Base-by-base conservation (phyloP, 306 rosid genomes). In the Sechiopsis laciniata region DNA sequence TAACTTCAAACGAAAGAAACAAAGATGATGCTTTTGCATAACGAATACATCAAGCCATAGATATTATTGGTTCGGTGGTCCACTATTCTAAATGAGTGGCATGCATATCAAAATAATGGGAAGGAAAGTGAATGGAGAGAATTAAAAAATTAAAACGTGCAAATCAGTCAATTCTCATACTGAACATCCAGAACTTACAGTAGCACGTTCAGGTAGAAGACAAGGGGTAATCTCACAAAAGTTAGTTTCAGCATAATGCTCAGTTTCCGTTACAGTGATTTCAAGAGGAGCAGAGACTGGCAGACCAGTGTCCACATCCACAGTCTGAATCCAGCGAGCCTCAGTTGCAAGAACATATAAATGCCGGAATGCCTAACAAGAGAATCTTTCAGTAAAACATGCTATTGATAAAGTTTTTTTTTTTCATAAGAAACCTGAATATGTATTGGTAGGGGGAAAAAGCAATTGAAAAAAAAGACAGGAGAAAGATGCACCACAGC, bases 241-340 rank as follows among this genome's bases (percentile, higher is more conserved):
- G 81, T 92, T 88, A 73, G 97, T 90, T 77, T 93, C 97, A 46
- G 96, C 92, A 88, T 87, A 89, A 86, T 88, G 89, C 60, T 88
- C 96, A 76, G 97, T 90, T 85, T 93, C 98, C 80, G 74, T 85
- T 71, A 86, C 72, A 42, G 97, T 90, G 76, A 90, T 87, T 77
- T 90, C 94, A 76, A 93, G 87, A 72, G 98, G 98, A 69, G 94
- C 90, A 86, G 90, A 90, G 73, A 88, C 98, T 10, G 98, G 96
- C 75, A 93, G 77, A 81, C 98, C 97, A 8, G 92, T 87, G 85
- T 93, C 98, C 59, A 93, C 98, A 78, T 93, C 98, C 79, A 90
- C 96, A 12, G 98, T 93, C 81, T 90, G 97, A 83, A 93, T 85
- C 97, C 98, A 93, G 58, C 98, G 89, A 32, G 98, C 96, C 87